A percentile compares a stretch with the other conserved stretches of the same genome.
These are phyloP conservation scores for Monosporascus sp. DNA, from an alignment of 2,329 filamentous ascomycete species.

Conservation along the genomic window DNA sequence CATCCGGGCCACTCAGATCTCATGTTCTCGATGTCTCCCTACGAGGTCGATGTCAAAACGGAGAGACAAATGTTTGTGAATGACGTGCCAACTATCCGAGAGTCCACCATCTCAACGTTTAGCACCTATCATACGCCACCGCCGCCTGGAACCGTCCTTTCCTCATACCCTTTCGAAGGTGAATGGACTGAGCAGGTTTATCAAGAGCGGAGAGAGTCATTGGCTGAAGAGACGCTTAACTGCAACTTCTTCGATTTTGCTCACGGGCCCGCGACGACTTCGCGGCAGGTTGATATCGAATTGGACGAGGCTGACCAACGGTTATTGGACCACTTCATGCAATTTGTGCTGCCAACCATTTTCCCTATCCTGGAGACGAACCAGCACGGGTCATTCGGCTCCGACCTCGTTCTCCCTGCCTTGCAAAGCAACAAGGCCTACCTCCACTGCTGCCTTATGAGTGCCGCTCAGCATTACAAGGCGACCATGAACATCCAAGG, in stretches of 20 bases:
- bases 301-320: constrained; percentile 84
- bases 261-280: constrained; percentile 57
- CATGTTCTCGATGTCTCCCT: constrained; percentile 61
- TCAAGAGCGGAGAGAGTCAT: constrained; percentile 62
- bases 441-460: constrained; percentile 91
- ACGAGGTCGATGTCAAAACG: constrained; percentile 94
- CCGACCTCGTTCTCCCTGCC: constrained; percentile 79
- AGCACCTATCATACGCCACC: constrained; percentile 83
- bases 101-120: constrained; percentile 88
- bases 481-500: constrained; percentile 60
- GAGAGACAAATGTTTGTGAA: constrained; percentile 92
- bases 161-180: constrained; percentile 53
- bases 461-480: constrained; percentile 89
- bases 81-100: constrained; percentile 76
- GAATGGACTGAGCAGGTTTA: constrained; percentile 71
- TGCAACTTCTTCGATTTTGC: constrained; percentile 81
- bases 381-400: constrained; percentile 74
- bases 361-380: constrained; percentile 91
- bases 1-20: constrained; percentile 51
- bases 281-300: constrained; percentile 68
- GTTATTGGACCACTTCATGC: constrained; percentile 84
- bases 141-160: constrained; percentile 61
- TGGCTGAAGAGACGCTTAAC: constrained; percentile 61
- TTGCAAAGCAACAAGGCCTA: constrained; percentile 90
- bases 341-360: constrained; percentile 78